These are phyloP conservation scores for Medicago truncatula DNA, from an alignment of 306 rosid species.

Conservation along the genomic window DNA sequence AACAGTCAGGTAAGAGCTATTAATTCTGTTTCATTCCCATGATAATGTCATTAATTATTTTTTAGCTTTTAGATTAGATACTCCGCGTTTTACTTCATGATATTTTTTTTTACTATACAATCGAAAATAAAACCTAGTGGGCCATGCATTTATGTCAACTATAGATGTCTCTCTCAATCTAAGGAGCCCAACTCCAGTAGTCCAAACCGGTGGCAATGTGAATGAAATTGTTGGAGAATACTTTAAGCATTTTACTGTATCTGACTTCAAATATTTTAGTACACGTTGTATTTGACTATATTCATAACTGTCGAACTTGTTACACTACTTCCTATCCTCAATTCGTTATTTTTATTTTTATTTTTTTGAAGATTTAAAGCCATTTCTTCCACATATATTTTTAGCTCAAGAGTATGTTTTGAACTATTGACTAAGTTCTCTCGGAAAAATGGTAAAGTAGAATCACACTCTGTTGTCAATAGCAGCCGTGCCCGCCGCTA, in stretches of 20 bases:
- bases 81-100: background rate
- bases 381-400: background rate
- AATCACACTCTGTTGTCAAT: no score
- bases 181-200: background rate
- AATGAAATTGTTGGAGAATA: background rate
- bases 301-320: background rate
- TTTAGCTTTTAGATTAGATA: background rate
- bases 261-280: no score
- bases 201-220: no score
- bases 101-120: background rate
- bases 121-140: background rate
- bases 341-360: no score
- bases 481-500: no score
- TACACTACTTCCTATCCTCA: background rate
- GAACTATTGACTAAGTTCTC: background rate
- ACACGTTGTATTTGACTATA: no score
- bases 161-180: background rate
- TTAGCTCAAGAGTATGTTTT: background rate
- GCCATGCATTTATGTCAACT: background rate
- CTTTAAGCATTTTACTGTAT: no score
- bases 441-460: background rate
- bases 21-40: background rate
- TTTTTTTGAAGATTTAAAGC: background rate
- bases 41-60: background rate
- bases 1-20: conserved; percentile 64